Base-by-base conservation (phyloP, 257 asterid genomes). In the Salvia hispanica region DNA sequence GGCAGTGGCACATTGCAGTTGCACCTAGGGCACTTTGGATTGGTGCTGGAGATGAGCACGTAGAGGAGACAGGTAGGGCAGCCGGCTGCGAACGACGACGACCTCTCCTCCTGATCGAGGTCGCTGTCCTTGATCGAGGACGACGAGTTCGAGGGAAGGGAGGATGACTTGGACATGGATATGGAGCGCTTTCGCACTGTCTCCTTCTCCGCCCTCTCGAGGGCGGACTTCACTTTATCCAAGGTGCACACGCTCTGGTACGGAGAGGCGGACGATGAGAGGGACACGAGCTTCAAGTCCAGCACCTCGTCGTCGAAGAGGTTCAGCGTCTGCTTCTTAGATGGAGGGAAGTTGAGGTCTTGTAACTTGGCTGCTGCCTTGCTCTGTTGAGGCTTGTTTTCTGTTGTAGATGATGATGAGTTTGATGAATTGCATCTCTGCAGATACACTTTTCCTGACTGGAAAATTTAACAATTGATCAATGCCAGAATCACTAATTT, bases 211-310 rank as follows among this genome's bases (percentile, higher is more conserved):
- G 85, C 95, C 72, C 95, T 81, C 71, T 83, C 95, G 0, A 92
- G 87, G 0, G 98, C 98, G 0, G 82, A 92, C 72, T 86, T 87
- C 37, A 92, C 96, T 53, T 89, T 92, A 77, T 92, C 96, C 1
- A 92, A 81, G 11, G 98, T 92, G 89, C 98, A 92, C 1, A 92
- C 95, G 37, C 95, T 92, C 15, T 78, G 87, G 78, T 83, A 82
- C 13, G 52, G 68, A 4, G 83, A 55, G 0, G 84, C 63, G 0
- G 77, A 0, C 0, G 95, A 58, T 0, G 85, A 16, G 2, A 79
- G 69, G 0, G 87, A 72, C 5, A 79, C 84, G 1, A 86, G 79
- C 84, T 86, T 91, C 14, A 91, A 76, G 56, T 87, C 96, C 31
- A 85, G 64, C 72, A 42, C 62, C 46, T 79, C 44, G 0, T 89